Base-by-base conservation (phyloP, 805 yeast species). In the Candida andamanensis region DNA sequence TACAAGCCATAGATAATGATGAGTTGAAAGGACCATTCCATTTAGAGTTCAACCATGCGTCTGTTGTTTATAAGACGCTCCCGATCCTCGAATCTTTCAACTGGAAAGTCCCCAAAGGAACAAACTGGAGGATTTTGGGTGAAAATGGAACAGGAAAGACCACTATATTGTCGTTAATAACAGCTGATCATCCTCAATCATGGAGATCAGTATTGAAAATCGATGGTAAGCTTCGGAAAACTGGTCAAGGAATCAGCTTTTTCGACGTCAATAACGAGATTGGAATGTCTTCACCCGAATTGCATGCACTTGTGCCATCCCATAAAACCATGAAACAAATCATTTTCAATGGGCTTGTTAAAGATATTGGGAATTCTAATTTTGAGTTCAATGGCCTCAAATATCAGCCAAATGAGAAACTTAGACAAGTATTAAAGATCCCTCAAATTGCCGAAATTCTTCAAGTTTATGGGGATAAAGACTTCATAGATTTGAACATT, bases 111-210 rank as follows among this genome's bases (percentile, higher is more conserved):
- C 60, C 64, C 3, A 63, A 63, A 26, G 94, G 95, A 4, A 83
- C 85, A 22, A 80, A 75, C 47, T 86, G 97, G 95, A 94, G 92
- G 50, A 68, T 90, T 18, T 63, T 81, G 35, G 98, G 98, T 2
- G 74, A 77, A 36, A 90, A 92, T 44, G 98, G 98, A 1, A 72
- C 94, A 0, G 98, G 98, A 0, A 90, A 90, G 54, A 84, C 96
- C 2, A 92, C 98, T 0, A 58, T 90, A 15, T 57, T 92, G 11
- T 76, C 97, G 2, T 54, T 92, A 28, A 67, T 90, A 17, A 87
- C 95, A 0, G 87, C 95, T 4, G 98, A 90, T 47, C 98, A 90
- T 52, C 98, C 98, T 1, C 96, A 90, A 57, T 80, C 96, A 2
- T 90, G 97, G 97, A 80, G 76, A 44, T 69, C 76, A 4, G 74